Percentiles rank a stretch among this genome's conserved stretches.
These are phyloP conservation scores for Beta vulgaris DNA, from an alignment of 148 eudicot genomes.

Conservation along the genomic window DNA sequence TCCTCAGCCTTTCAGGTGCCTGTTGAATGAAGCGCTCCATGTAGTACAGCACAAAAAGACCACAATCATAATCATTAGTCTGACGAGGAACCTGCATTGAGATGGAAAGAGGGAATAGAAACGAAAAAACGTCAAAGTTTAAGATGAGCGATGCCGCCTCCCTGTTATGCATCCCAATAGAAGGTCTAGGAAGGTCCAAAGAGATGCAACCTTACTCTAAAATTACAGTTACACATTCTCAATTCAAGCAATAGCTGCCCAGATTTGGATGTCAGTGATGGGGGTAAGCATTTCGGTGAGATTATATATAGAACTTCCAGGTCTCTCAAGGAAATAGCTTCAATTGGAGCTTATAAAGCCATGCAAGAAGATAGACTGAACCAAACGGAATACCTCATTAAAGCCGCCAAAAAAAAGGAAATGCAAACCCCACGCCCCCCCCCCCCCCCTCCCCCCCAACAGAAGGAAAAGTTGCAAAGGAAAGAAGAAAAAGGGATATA, in stretches of 20 bases:
- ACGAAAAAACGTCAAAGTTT: background rate
- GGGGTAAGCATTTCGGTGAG: background rate
- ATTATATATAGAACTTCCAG: no score
- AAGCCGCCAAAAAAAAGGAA: background rate
- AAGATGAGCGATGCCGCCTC: background rate
- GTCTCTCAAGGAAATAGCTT: no score
- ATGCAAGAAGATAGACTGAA: background rate
- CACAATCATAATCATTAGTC: slow-evolving; percentile 87
- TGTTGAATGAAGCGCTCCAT: slow-evolving; percentile 79
- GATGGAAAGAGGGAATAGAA: background rate
- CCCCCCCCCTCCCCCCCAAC: background rate
- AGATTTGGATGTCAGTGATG: background rate
- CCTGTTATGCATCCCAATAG: background rate
- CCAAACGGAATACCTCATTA: background rate
- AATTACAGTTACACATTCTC: background rate
- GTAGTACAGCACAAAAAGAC: slow-evolving; percentile 81
- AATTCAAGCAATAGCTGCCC: background rate
- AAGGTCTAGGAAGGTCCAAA: background rate
- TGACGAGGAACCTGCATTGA: slow-evolving; percentile 80
- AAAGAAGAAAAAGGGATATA: background rate
- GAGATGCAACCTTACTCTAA: background rate
- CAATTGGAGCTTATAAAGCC: no score
- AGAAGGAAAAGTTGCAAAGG: background rate
- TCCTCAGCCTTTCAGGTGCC: slow-evolving; percentile 67
- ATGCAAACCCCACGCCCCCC: background rate